Evolutionary conservation across 257 asterid species (phyloP), one percentile per base, ranked within the genome.

Genomic region (Solanum acaule): DNA sequence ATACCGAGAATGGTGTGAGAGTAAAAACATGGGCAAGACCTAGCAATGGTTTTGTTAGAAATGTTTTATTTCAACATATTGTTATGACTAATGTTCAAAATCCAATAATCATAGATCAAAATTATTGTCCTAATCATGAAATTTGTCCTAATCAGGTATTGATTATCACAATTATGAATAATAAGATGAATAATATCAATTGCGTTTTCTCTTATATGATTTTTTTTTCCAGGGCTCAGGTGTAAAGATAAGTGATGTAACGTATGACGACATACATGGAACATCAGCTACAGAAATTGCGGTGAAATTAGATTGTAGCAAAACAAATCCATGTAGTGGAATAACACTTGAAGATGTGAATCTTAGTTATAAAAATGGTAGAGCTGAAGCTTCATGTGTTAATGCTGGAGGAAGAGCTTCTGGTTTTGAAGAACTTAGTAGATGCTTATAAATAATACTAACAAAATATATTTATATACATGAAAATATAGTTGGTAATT

Each of bases 61-160:
- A 27, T 49, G 90, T 88, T 37, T 14, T 5, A 4, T 88, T 88
- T 70, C 88, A 76, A 9, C 63, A 86, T 44, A 85, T 85, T 29
- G 67, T 31, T 13, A 88, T 88, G 90, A 25, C 61, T 27, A 52
- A 88, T 27, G 90, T 88, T 46, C 72, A 77, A 42, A 85, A 88
- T 18, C 90, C 90, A 46, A 88, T 88, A 8, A 88, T 88, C 68
- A 88, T 88, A 42, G 88, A 88, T 38, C 90, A 88, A 67, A 88
- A 88, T 25, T 88, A 88, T 42, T 88, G 90, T 34, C 86, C 86
- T 33, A 38, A 67, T 15, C 79, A 86, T 33, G 46, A 85, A 79
- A 42, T 8, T 8, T 88, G 90, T 23, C 90, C 90, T 25, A 20
- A 38, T 35, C 88, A 88, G 88, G 86, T 81, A 87, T 75, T 15